These are phyloP conservation scores for Jackrogersella minutella DNA, from an alignment of 495 filamentous ascomycete species.

Conservation along the genomic window DNA sequence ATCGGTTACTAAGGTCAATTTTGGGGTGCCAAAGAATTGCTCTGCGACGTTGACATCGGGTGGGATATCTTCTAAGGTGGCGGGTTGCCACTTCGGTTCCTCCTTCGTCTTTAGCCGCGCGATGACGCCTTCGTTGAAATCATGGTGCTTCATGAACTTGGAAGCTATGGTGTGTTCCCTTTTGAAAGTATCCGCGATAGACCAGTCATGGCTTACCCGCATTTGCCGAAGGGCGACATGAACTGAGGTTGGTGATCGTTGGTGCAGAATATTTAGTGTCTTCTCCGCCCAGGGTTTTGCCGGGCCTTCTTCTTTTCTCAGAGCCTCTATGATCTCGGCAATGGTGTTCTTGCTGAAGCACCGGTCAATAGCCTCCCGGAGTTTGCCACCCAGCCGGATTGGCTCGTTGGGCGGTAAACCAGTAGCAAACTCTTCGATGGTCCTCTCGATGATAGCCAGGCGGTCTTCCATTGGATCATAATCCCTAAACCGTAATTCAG, in stretches of 20 bases:
- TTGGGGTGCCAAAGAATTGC: slow-evolving; percentile 63
- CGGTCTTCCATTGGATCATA: slow-evolving; percentile 66
- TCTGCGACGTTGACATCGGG: slow-evolving; percentile 58
- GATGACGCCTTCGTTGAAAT: slow-evolving; percentile 87
- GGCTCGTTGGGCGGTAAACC: slow-evolving; percentile 77
- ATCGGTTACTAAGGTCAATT: slow-evolving; percentile 59
- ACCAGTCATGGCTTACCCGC: slow-evolving; percentile 76
- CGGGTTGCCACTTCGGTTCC: slow-evolving; percentile 74
- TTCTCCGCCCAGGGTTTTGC: slow-evolving; percentile 74
- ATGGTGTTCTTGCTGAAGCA: slow-evolving; percentile 75
- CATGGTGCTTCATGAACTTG: slow-evolving; percentile 84
- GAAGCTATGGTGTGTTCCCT: slow-evolving; percentile 81
- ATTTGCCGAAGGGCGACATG: slow-evolving; percentile 83
- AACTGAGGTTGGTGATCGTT: slow-evolving; percentile 83
- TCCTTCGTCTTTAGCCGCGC: slow-evolving; percentile 74
- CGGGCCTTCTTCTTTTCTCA: slow-evolving; percentile 63
- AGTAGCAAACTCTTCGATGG: slow-evolving; percentile 89
- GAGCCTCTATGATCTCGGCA: slow-evolving; percentile 71
- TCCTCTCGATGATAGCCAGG: slow-evolving; percentile 75
- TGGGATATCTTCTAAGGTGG: slow-evolving; percentile 67
- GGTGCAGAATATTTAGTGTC: slow-evolving; percentile 72
- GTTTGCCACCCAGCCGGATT: slow-evolving; percentile 66
- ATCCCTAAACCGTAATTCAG: slow-evolving; percentile 88
- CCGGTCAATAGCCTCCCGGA: slow-evolving; percentile 82
- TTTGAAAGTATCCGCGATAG: slow-evolving; percentile 81